Evolutionary conservation across 306 rosid genomes (phyloP).

Genomic region (Aeschynomene evenia): DNA sequence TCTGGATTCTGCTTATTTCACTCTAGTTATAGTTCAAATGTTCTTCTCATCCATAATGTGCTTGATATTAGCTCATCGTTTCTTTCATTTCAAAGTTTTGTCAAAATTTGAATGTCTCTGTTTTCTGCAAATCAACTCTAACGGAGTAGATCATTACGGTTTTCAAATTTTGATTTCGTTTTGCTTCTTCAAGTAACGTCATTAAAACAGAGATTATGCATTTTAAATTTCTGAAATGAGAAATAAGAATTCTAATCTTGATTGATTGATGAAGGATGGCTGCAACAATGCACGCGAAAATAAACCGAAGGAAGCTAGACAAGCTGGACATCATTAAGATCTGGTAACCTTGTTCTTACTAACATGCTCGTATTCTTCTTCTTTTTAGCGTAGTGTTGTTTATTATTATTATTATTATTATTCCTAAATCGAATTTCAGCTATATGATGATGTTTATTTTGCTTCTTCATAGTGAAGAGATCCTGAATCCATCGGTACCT

Average conservation of each 20-base stretch:
- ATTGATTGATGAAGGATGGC: constrained; percentile 36
- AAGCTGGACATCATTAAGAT: constrained; percentile 71
- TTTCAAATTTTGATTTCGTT: not conserved
- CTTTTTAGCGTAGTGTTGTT: not conserved
- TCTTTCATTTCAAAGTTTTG: not conserved
- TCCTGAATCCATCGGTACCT: constrained; percentile 83
- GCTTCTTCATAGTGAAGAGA: constrained; percentile 64
- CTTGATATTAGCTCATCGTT: not conserved
- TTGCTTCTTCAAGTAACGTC: not conserved
- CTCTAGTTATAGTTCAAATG: too few relatives aligned
- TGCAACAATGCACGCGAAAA: constrained; percentile 49
- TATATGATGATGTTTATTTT: not conserved
- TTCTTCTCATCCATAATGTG: too few relatives aligned
- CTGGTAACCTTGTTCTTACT: constrained; percentile 44
- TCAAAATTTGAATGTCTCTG: not conserved
- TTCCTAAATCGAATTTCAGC: not conserved
- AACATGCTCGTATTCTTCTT: not conserved
- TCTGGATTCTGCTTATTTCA: too few relatives aligned
- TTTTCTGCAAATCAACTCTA: not conserved
- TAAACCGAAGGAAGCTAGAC: constrained; percentile 67
- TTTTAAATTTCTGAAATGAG: not conserved
- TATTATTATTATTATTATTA: too few relatives aligned
- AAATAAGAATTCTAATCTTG: constrained; percentile 1
- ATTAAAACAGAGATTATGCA: not conserved
- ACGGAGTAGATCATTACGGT: not conserved